A percentile compares a stretch with the other conserved stretches of the same genome.
Evolutionary conservation across 805 yeast genomes (phyloP).

Genomic region (Kazachstania africana): DNA sequence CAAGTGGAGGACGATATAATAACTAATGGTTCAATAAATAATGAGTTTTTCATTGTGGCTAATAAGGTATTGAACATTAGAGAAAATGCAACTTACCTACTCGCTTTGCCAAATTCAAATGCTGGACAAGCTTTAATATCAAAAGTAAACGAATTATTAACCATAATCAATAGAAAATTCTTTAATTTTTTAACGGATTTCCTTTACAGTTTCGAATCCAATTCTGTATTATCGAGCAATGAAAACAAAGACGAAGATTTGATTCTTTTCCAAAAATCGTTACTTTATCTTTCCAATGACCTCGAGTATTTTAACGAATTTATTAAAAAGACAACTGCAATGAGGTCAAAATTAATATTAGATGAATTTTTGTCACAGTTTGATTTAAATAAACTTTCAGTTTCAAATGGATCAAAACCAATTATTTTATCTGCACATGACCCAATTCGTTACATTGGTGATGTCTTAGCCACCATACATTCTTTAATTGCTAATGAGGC

Average conservation of each 20-base stretch:
- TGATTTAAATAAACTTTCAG: slow-evolving; percentile 18
- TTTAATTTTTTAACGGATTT: slow-evolving; percentile 30
- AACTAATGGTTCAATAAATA: slow-evolving; percentile 29
- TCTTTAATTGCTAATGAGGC: slow-evolving; percentile 77
- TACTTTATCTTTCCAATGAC: slow-evolving; percentile 29
- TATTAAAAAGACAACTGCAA: slow-evolving; percentile 49
- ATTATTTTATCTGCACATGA: slow-evolving; percentile 63
- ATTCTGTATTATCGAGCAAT: slow-evolving; percentile 5
- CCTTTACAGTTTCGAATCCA: slow-evolving; percentile 21
- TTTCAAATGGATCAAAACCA: slow-evolving; percentile 29
- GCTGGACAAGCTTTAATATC: slow-evolving; percentile 57
- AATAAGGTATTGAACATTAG: slow-evolving; percentile 53
- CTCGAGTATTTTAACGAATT: slow-evolving; percentile 46
- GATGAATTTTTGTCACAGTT: slow-evolving; percentile 60
- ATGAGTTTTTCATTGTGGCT: slow-evolving; percentile 49
- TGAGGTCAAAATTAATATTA: slow-evolving; percentile 50
- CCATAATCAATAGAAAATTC: slow-evolving; percentile 44
- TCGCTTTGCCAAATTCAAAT: slow-evolving; percentile 56
- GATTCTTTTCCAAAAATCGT: slow-evolving; percentile 23
- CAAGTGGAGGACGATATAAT: slow-evolving; percentile 62
- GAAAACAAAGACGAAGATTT: slow-evolving; percentile 3
- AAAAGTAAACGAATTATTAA: slow-evolving; percentile 40
- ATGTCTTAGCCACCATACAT: slow-evolving; percentile 79
- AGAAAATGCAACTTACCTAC: slow-evolving; percentile 53
- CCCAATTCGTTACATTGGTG: slow-evolving; percentile 74